Evolutionary conservation across 352 stramenopile species (phyloP).

Genomic region (Plasmopara muralis): DNA sequence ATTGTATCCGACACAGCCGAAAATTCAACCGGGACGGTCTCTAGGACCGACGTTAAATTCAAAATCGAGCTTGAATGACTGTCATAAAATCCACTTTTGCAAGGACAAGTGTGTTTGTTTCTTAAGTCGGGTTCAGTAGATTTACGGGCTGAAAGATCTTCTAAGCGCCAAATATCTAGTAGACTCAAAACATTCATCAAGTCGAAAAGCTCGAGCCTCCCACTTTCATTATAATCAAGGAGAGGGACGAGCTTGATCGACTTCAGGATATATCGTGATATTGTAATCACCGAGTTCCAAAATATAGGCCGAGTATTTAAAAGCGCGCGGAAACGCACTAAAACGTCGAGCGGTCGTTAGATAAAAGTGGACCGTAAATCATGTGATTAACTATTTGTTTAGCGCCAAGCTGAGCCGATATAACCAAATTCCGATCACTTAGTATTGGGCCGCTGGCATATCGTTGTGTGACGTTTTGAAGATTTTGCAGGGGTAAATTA

Average conservation of each 20-base stretch:
- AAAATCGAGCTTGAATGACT: neutral
- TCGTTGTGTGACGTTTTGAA: neutral
- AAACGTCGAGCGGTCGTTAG: neutral
- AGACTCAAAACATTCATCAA: neutral
- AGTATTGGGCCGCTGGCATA: neutral
- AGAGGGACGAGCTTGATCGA: neutral
- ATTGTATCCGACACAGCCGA: neutral
- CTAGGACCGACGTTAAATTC: neutral
- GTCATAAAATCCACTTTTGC: neutral
- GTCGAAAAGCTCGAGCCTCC: neutral
- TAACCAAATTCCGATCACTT: neutral
- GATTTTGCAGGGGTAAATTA: neutral
- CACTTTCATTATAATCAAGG: neutral
- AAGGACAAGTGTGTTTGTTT: neutral
- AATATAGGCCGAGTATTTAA: neutral
- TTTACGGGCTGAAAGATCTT: neutral
- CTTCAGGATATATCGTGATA: neutral
- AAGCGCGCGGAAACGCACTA: neutral
- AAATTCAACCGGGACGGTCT: neutral
- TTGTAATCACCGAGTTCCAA: conserved; percentile 1
- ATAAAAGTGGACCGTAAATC: neutral
- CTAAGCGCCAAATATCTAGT: neutral
- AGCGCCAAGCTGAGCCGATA: neutral
- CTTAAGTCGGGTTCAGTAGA: neutral
- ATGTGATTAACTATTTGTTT: neutral